Evolutionary conservation across 768 basidiomycete species (phyloP).

Genomic region (Daedaleopsis sinensis): DNA sequence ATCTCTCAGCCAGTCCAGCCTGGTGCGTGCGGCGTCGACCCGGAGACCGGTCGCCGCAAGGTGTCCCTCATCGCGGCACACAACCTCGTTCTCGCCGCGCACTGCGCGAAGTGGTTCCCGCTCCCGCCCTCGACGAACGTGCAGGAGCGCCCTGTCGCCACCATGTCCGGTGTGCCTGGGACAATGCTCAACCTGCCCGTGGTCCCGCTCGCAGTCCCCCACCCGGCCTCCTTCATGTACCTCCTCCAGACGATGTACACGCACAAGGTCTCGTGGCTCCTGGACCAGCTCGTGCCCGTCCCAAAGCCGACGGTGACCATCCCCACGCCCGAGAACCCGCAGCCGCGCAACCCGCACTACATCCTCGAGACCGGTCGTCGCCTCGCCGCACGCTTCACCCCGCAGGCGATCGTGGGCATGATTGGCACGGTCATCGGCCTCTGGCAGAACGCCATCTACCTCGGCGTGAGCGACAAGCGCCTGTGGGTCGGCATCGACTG

Average conservation of each 20-base stretch:
- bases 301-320: slow-evolving; percentile 33
- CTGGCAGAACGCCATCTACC: slow-evolving; percentile 70
- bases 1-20: slow-evolving; percentile 36
- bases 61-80: slow-evolving; percentile 63
- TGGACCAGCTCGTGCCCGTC: slow-evolving; percentile 64
- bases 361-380: slow-evolving; percentile 24
- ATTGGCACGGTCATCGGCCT: slow-evolving; percentile 59
- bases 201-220: slow-evolving; percentile 70
- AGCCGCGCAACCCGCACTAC: slow-evolving; percentile 26
- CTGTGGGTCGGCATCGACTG: slow-evolving; percentile 71
- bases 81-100: slow-evolving; percentile 60
- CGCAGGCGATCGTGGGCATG: slow-evolving; percentile 51
- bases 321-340: slow-evolving; percentile 19
- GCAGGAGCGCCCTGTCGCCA: slow-evolving; percentile 13
- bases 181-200: slow-evolving; percentile 53
- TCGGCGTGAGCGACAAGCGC: slow-evolving; percentile 67
- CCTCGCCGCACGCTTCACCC: slow-evolving; percentile 30
- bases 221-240: slow-evolving; percentile 66
- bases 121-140: slow-evolving; percentile 40
- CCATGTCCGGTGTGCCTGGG: slow-evolving; percentile 20
- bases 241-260: slow-evolving; percentile 72
- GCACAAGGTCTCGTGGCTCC: slow-evolving; percentile 58
- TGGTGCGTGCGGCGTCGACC: background rate
- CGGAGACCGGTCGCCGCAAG: slow-evolving; percentile 30
- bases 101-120: slow-evolving; percentile 59